Conservation (phyloP, 2,329 filamentous ascomycete genomes). For the Acrodontium crateriforme region DNA sequence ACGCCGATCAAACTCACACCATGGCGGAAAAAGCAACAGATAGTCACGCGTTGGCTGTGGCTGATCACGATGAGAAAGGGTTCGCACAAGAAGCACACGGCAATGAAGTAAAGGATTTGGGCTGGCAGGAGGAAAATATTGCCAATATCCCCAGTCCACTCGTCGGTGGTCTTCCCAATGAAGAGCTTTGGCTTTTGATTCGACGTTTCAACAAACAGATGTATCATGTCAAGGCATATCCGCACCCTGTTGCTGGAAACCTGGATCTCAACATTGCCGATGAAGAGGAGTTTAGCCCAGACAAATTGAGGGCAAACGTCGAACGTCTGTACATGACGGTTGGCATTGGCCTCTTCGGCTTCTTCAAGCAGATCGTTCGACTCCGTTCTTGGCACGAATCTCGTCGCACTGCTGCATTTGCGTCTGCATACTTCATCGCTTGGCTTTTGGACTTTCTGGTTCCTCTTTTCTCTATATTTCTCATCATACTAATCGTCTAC, state of each 20-base stretch:
- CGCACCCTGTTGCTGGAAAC: conserved; percentile 46
- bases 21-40: conserved; percentile 30
- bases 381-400: conserved; percentile 69
- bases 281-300: conserved; percentile 72
- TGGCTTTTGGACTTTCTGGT: conserved; percentile 62
- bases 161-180: conserved; percentile 55
- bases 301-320: conserved; percentile 64
- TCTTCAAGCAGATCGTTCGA: conserved; percentile 60
- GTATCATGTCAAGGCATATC: conserved; percentile 57
- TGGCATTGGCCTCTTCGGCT: conserved; percentile 49
- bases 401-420: conserved; percentile 54
- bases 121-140: conserved; percentile 51
- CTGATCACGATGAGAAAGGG: conserved; percentile 34
- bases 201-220: conserved; percentile 66
- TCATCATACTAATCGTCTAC: conserved; percentile 53
- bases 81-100: conserved; percentile 28
- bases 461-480: conserved; percentile 43
- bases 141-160: conserved; percentile 42
- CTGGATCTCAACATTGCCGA: conserved; percentile 71
- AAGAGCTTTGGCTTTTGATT: conserved; percentile 59
- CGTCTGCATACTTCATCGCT: conserved; percentile 45
- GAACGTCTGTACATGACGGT: conserved; percentile 76
- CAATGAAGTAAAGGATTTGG: conserved; percentile 48
- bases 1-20: conserved; percentile 16
- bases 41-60: conserved; percentile 34